phyloP scores from a whole-genome alignment of 225 moss, liverwort and hornwort genomes.

The Asterella californica region DNA sequence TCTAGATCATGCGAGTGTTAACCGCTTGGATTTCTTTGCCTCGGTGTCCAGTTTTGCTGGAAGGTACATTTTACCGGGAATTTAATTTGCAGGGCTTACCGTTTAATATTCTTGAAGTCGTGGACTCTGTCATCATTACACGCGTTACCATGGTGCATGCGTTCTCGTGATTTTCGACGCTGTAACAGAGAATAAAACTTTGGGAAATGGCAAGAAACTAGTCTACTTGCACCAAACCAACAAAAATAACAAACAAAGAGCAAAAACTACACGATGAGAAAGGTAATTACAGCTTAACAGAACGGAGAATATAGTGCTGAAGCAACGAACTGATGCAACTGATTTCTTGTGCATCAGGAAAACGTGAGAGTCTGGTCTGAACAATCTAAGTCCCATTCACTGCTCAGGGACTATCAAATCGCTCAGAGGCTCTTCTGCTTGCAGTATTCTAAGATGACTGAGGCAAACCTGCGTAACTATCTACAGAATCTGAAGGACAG shows the following conservation, averaged over 20 bases:
- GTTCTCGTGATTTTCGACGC: neutral
- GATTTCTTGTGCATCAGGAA: constrained; percentile 42
- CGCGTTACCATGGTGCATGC: too few relatives aligned
- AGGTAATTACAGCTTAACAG: too few relatives aligned
- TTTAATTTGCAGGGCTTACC: too few relatives aligned
- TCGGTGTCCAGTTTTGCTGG: neutral
- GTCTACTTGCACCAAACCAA: too few relatives aligned
- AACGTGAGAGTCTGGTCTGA: constrained; percentile 32
- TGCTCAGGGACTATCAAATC: constrained; percentile 65
- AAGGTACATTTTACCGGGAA: neutral
- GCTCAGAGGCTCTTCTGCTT: constrained; percentile 86
- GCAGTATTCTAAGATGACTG: constrained; percentile 70
- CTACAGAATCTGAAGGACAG: constrained; percentile 64
- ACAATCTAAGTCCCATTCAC: constrained; percentile 41
- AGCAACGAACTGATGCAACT: neutral
- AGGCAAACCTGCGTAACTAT: constrained; percentile 57
- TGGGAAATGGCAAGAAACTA: neutral
- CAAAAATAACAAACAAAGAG: too few relatives aligned
- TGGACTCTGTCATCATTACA: too few relatives aligned
- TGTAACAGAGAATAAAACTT: neutral
- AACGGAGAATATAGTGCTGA: neutral
- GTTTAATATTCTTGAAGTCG: neutral
- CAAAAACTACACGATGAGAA: too few relatives aligned
- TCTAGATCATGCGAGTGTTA: neutral
- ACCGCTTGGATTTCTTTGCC: neutral